phyloP scores from a whole-genome alignment of 345 rosid genomes.

The Turritis glabra region DNA sequence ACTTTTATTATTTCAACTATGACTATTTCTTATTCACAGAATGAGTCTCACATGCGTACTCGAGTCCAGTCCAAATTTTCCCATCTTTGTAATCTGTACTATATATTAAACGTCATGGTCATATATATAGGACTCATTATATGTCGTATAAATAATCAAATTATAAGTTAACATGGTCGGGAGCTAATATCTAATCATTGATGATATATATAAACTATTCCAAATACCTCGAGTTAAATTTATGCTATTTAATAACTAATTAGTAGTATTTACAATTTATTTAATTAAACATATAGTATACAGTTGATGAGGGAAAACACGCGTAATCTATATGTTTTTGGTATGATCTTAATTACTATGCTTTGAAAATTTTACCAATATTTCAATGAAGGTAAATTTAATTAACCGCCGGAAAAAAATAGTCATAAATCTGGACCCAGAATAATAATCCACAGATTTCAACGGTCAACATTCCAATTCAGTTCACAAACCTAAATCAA shows the following conservation, averaged over 20 bases:
- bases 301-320: not conserved
- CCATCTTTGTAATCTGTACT: not conserved
- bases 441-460: slow-evolving; percentile 23
- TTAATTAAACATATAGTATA: not conserved
- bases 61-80: not conserved
- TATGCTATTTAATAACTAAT: not conserved
- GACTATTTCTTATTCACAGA: slow-evolving; percentile 23
- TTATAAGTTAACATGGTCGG: not conserved
- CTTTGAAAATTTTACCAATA: not conserved
- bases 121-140: not conserved
- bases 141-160: not conserved
- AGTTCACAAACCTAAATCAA: slow-evolving; percentile 37
- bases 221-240: not conserved
- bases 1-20: not conserved
- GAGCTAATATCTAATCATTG: not conserved
- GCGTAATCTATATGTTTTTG: not conserved
- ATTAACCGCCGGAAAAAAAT: not conserved
- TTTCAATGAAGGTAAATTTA: not conserved
- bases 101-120: not conserved
- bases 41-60: slow-evolving; percentile 24
- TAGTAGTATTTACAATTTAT: not conserved
- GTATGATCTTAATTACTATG: not conserved
- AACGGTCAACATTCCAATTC: slow-evolving; percentile 42
- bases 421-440: slow-evolving; percentile 28
- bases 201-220: not conserved